Evolutionary conservation across 768 basidiomycete genomes (phyloP), one percentile per base, ranked within the genome.

Genomic region (Podaxis sp.): DNA sequence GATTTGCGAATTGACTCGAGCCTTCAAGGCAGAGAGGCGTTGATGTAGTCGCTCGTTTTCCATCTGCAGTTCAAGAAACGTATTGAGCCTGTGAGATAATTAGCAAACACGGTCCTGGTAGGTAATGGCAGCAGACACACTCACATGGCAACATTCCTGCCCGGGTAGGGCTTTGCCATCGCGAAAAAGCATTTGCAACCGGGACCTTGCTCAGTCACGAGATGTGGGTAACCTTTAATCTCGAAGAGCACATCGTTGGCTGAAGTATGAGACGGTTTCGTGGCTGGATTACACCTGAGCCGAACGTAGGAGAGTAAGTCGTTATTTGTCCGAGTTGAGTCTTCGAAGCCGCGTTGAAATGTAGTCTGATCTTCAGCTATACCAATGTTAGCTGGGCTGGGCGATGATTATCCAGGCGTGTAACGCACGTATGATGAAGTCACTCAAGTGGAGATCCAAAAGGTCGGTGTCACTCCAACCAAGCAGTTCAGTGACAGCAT

Each of bases 1-100:
- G 11, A 57, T 62, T 25, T 69, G 61, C 5, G 65, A 66, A 27
- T 70, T 72, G 27, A 72, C 65, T 47, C 63, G 75, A 54, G 67
- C 71, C 61, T 70, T 71, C 14, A 79, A 68, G 55, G 82, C 80
- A 1, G 73, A 69, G 36, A 89, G 72, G 27, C 86, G 85, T 61
- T 83, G 82, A 64, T 89, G 81, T 44, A 97, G 73, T 13, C 86
- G 82, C 71, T 92, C 89, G 71, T 97, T 94, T 74, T 95, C 93
- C 59, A 88, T 77, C 72, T 93, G 95, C 53, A 96, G 82, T 68
- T 96, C 94, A 37, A 97, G 67, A 65, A 87, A 84, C 0, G 86
- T 84, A 63, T 88, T 83, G 32, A 90, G 73, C 82, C 90, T 63
- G 37, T 91, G 59, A 47, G 58, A 50, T 40, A 37, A 50, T 55